phyloP scores from a whole-genome alignment of 306 rosid species.

The Pachyrhizus erosus region DNA sequence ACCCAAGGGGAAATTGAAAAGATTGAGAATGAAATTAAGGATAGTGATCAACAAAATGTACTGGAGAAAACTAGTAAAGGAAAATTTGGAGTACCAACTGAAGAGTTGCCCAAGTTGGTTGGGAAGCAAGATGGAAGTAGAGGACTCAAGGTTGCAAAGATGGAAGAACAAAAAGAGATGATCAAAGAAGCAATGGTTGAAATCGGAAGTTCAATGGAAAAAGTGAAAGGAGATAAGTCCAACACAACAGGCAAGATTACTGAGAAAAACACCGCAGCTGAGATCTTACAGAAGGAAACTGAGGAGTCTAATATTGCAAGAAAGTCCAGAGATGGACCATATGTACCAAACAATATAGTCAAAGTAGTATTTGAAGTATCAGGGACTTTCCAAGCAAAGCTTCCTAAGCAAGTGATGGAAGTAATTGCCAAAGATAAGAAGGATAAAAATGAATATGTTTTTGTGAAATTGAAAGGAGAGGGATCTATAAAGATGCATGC shows the following conservation, averaged over 20 bases:
- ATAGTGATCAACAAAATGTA: not conserved
- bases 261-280: not conserved
- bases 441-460: slow-evolving; percentile 10
- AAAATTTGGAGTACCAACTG: slow-evolving; percentile 4
- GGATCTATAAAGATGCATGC: slow-evolving; percentile 20
- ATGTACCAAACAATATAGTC: not conserved
- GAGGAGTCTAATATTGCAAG: slow-evolving; percentile 18
- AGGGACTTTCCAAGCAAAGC: slow-evolving; percentile 8
- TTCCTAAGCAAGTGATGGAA: slow-evolving; percentile 15
- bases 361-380: slow-evolving; percentile 11
- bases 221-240: slow-evolving; percentile 2
- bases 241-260: not conserved
- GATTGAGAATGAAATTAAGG: not conserved
- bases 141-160: not conserved
- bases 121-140: not conserved
- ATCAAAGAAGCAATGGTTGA: slow-evolving; percentile 7
- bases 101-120: not conserved
- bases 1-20: slow-evolving; percentile 4
- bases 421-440: not conserved
- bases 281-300: slow-evolving; percentile 18
- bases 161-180: slow-evolving; percentile 21
- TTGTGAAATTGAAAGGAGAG: slow-evolving; percentile 9
- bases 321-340: not conserved
- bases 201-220: slow-evolving; percentile 21
- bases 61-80: not conserved